A percentile compares a stretch with the other conserved stretches of the same genome.
Evolutionary conservation across 352 stramenopile genomes (phyloP).

Genomic region (Phytophthora boehmeriae): DNA sequence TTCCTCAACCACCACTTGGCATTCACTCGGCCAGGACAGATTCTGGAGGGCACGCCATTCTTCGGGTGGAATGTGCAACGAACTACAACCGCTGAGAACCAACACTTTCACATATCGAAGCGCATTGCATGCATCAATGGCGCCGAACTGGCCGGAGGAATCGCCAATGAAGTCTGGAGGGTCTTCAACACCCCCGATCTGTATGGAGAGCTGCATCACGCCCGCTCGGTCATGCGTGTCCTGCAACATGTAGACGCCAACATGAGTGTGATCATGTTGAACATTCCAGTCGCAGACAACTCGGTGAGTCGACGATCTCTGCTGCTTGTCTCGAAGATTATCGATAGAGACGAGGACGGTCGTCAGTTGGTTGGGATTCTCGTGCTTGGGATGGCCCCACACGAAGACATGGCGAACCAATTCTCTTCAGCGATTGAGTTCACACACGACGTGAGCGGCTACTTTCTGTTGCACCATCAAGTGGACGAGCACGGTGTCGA

Average conservation of each 20-base stretch:
- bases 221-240: constrained; percentile 27
- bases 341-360: constrained; percentile 20
- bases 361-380: constrained; percentile 16
- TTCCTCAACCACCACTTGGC: constrained; percentile 19
- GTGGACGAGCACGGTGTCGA: constrained; percentile 10
- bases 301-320: constrained; percentile 27
- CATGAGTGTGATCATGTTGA: constrained; percentile 34
- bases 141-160: constrained; percentile 5
- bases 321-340: constrained; percentile 30
- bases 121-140: constrained; percentile 16
- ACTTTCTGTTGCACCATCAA: constrained; percentile 33
- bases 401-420: constrained; percentile 14
- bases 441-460: constrained; percentile 32
- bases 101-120: constrained; percentile 47
- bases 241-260: constrained; percentile 33
- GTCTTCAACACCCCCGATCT: constrained; percentile 31
- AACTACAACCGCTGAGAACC: constrained; percentile 5
- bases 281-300: constrained; percentile 26
- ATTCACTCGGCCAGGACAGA: constrained; percentile 14
- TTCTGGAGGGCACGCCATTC: constrained; percentile 9
- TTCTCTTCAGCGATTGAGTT: constrained; percentile 18
- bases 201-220: constrained; percentile 33
- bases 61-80: constrained; percentile 38
- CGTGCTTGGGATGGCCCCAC: constrained; percentile 26
- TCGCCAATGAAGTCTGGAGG: constrained; percentile 31